Conservation (phyloP, 1,284 basidiomycete species). For the Melampsora americana region DNA sequence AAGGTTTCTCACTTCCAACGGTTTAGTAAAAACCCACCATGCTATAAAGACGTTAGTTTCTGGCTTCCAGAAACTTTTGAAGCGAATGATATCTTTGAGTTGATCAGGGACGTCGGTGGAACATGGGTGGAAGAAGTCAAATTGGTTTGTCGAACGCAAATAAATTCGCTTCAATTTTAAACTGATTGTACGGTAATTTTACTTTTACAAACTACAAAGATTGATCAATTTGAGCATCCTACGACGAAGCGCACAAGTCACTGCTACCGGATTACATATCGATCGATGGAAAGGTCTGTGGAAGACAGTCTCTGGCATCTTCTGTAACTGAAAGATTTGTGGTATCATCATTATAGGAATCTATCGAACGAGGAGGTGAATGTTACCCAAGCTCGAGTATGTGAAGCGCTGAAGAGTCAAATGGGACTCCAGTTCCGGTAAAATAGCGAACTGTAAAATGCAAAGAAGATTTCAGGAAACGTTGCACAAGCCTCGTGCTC, state of each 20-base stretch:
- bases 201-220: constrained; percentile 50
- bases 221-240: constrained; percentile 88
- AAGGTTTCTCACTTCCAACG: constrained; percentile 61
- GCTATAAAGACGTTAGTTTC: constrained; percentile 42
- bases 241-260: constrained; percentile 75
- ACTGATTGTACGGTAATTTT: neutral
- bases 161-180: neutral
- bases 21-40: constrained; percentile 39
- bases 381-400: constrained; percentile 63
- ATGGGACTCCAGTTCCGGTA: constrained; percentile 57
- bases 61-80: constrained; percentile 62
- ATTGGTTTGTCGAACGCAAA: constrained; percentile 54
- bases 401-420: constrained; percentile 55
- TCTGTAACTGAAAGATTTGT: neutral
- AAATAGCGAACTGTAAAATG: neutral
- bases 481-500: too few relatives aligned
- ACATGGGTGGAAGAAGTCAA: constrained; percentile 88
- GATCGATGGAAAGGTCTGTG: constrained; percentile 86
- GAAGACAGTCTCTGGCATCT: constrained; percentile 5
- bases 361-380: constrained; percentile 88
- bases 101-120: constrained; percentile 84
- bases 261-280: constrained; percentile 89
- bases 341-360: constrained; percentile 60
- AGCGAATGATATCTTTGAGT: constrained; percentile 95
- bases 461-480: too few relatives aligned